Evolutionary conservation across 257 asterid genomes (phyloP).

Genomic region (Solanum corneliomulleri): DNA sequence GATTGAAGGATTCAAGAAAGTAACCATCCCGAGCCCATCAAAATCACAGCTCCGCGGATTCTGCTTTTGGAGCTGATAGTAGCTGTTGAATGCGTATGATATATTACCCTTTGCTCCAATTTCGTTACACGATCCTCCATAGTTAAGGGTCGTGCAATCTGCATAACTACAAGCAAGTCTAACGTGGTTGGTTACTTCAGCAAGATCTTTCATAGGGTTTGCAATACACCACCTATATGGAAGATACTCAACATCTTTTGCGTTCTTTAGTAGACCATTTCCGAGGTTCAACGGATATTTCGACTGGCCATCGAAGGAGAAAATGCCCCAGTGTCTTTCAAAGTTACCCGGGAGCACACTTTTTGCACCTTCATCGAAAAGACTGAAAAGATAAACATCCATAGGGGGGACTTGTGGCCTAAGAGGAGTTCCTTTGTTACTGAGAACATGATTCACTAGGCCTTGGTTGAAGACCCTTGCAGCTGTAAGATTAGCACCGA

Average conservation of each 20-base stretch:
- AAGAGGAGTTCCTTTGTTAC: constrained; percentile 71
- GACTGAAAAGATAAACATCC: constrained; percentile 78
- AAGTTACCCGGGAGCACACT: constrained; percentile 80
- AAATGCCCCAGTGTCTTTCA: constrained; percentile 94
- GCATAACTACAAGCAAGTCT: constrained; percentile 71
- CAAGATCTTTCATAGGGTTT: constrained; percentile 58
- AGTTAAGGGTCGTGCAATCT: constrained; percentile 76
- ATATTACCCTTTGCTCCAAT: constrained; percentile 72
- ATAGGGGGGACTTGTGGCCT: constrained; percentile 74
- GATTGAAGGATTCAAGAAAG: constrained; percentile 81
- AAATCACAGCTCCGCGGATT: constrained; percentile 69
- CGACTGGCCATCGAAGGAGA: constrained; percentile 92
- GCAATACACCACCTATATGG: constrained; percentile 93
- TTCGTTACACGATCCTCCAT: constrained; percentile 77
- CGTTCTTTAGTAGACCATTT: constrained; percentile 57
- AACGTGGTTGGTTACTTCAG: constrained; percentile 47
- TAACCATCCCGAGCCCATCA: constrained; percentile 90
- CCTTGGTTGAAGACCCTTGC: constrained; percentile 87
- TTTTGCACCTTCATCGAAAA: constrained; percentile 81
- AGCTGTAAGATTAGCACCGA: constrained; percentile 65
- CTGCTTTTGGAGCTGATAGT: constrained; percentile 73
- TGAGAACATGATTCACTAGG: constrained; percentile 41
- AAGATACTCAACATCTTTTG: constrained; percentile 60
- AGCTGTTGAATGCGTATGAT: constrained; percentile 88
- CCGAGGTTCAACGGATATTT: constrained; percentile 74